Evolutionary conservation across 1,139 yeast species (phyloP), one percentile per base, ranked within the genome.

Genomic region (Yamadazyma taylorii): DNA sequence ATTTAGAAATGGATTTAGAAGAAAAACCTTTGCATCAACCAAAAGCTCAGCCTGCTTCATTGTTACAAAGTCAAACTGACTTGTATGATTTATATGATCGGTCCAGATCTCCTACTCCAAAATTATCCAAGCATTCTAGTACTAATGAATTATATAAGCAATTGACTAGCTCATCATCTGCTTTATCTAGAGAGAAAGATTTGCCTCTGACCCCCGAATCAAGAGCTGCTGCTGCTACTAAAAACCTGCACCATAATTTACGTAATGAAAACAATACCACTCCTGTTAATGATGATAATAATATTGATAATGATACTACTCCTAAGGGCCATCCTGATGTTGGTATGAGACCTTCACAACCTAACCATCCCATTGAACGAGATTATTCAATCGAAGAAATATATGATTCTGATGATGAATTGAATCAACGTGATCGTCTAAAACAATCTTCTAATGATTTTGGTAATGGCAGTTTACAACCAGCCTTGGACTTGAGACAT

Each of bases 381-480:
- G 71, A 65, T 33, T 62, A 53, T 37, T 63, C 68, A 8, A 69
- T 70, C 38, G 75, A 69, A 47, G 76, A 70, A 47, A 60, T 66
- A 21, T 63, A 66, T 43, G 70, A 66, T 42, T 58, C 69, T 23
- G 74, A 69, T 40, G 73, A 65, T 33, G 72, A 69, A 38, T 51
- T 56, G 36, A 47, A 35, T 21, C 43, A 42, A 16, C 42, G 41
- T 28, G 22, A 33, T 23, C 8, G 21, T 19, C 32, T 11, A 12
- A 24, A 11, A 24, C 5, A 27, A 3, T 4, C 22, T 5, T 10
- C 4, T 7, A 19, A n/a, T 17, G 19, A 19, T 14, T 17, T 27
- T 2, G 32, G 27, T 3, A 32, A 30, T 13, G 33, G 35, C 3
- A 29, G 30, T 9, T 31, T 47, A 13, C 48, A 47, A 35, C 52